Conservation (phyloP, 768 basidiomycete species). For the Chiua virens region DNA sequence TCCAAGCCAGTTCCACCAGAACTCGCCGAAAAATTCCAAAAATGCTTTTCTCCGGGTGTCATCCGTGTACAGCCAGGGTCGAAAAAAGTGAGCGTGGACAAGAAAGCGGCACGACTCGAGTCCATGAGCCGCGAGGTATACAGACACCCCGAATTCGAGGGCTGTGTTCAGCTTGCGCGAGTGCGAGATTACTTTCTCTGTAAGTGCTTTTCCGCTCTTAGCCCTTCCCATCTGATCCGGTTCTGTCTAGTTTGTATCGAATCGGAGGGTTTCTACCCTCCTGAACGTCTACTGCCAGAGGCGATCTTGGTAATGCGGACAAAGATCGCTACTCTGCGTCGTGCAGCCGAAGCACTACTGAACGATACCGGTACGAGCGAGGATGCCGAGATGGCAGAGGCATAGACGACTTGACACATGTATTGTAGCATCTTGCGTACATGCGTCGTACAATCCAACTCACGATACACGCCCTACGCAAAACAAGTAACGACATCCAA, state of each 20-base stretch:
- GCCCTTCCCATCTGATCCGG: neutral
- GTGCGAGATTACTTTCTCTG: constrained; percentile 94
- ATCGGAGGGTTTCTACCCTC: constrained; percentile 85
- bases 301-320: constrained; percentile 78
- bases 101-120: constrained; percentile 72
- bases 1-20: constrained; percentile 72
- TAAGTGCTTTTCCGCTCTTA: constrained; percentile 38
- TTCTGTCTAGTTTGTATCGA: constrained; percentile 74
- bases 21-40: constrained; percentile 78
- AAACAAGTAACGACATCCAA: neutral
- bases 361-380: constrained; percentile 40
- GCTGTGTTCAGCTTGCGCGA: constrained; percentile 76
- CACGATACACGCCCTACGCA: neutral
- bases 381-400: constrained; percentile 57
- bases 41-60: constrained; percentile 86
- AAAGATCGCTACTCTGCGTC: constrained; percentile 64
- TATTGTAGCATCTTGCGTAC: constrained; percentile 1
- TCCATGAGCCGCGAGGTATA: constrained; percentile 91
- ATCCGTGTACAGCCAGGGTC: constrained; percentile 61
- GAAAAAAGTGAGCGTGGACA: constrained; percentile 60
- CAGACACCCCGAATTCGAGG: constrained; percentile 87
- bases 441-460: constrained; percentile 1
- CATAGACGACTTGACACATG: constrained; percentile 14
- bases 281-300: constrained; percentile 80
- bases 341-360: constrained; percentile 59